phyloP scores from a whole-genome alignment of 257 asterid genomes.

The Handroanthus guayacan region DNA sequence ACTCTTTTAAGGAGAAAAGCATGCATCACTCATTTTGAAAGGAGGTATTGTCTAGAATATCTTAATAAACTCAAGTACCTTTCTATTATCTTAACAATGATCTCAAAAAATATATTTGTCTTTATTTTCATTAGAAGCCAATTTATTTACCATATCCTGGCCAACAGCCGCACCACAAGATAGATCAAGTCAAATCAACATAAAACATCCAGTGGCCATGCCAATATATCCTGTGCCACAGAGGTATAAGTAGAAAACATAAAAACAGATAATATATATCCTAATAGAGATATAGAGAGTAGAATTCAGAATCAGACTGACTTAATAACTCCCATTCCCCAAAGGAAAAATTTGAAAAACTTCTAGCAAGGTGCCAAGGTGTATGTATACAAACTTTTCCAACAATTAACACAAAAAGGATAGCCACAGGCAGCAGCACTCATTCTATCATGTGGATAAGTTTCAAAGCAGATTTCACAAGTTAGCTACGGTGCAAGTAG shows the following conservation, averaged over 20 bases:
- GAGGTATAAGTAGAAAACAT: slow-evolving; percentile 38
- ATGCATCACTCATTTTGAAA: background rate
- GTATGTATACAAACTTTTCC: slow-evolving; percentile 71
- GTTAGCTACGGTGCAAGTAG: slow-evolving; percentile 66
- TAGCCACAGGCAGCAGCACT: slow-evolving; percentile 85
- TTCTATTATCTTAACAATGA: slow-evolving; percentile 88
- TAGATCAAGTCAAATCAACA: slow-evolving; percentile 92
- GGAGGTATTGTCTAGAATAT: slow-evolving; percentile 21
- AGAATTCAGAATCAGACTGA: slow-evolving; percentile 8
- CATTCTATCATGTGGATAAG: slow-evolving; percentile 61
- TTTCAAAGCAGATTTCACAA: slow-evolving; percentile 95
- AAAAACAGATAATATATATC: slow-evolving; percentile 6
- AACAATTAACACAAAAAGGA: slow-evolving; percentile 81
- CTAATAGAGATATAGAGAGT: background rate
- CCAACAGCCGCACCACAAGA: slow-evolving; percentile 87
- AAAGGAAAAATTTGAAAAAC: slow-evolving; percentile 27
- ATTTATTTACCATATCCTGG: slow-evolving; percentile 78
- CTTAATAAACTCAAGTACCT: slow-evolving; percentile 55
- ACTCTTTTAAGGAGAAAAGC: background rate
- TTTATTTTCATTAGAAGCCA: slow-evolving; percentile 65
- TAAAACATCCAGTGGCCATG: slow-evolving; percentile 88
- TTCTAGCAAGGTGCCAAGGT: slow-evolving; percentile 22
- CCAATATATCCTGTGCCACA: slow-evolving; percentile 72
- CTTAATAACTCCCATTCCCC: slow-evolving; percentile 21
- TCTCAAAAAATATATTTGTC: slow-evolving; percentile 76